Conservation (phyloP, 2,329 filamentous ascomycete species). For the Penicillium digitatum region DNA sequence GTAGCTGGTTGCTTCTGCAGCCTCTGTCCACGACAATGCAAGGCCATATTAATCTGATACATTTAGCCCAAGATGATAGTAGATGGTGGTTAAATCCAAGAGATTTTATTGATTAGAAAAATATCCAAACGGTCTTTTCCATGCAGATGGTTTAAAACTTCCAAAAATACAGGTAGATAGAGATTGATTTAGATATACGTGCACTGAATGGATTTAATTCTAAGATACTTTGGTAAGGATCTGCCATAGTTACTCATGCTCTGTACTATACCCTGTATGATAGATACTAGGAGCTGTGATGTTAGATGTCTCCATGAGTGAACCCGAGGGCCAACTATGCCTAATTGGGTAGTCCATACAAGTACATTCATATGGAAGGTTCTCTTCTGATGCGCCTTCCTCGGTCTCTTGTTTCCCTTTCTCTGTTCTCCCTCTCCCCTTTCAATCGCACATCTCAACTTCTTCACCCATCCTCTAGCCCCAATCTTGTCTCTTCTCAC, state of each 20-base stretch:
- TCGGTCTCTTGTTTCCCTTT: not conserved
- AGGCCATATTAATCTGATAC: not conserved
- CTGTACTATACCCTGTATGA: too few species aligned
- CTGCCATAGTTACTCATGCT: too few species aligned
- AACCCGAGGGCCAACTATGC: too few species aligned
- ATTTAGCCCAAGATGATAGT: not conserved
- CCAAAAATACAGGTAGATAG: too few species aligned
- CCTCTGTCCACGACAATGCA: not conserved
- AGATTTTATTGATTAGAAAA: too few species aligned
- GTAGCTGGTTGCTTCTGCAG: not conserved
- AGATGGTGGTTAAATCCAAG: not conserved
- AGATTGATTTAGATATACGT: too few species aligned
- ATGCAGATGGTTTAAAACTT: too few species aligned
- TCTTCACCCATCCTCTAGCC: conserved; percentile 25
- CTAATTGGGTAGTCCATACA: not conserved
- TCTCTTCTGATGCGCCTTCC: not conserved
- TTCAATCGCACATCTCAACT: conserved; percentile 12
- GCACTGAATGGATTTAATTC: too few species aligned
- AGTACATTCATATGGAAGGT: not conserved
- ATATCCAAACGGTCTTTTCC: too few species aligned
- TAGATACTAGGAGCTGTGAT: too few species aligned
- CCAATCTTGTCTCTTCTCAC: conserved; percentile 2
- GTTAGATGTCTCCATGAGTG: too few species aligned
- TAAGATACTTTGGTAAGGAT: too few species aligned
- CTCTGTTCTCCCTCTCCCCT: conserved; percentile 1